A percentile compares a stretch with the other conserved stretches of the same genome.
Evolutionary conservation across 2,329 filamentous ascomycete genomes (phyloP).

Genomic region (Hirsutella rhossiliensis): DNA sequence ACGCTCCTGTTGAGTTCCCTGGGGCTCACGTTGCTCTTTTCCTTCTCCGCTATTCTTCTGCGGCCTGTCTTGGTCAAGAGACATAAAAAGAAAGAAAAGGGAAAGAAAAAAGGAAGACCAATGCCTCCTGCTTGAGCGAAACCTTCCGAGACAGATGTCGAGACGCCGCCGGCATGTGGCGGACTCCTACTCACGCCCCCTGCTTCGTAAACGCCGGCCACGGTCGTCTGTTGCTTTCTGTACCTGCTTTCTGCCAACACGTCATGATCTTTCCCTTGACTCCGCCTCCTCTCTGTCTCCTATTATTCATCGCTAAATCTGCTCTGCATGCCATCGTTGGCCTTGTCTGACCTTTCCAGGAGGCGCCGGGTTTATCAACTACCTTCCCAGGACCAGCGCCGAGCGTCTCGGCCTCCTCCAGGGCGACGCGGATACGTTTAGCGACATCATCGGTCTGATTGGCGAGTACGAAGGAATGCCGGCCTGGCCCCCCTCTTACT

Average conservation of each 20-base stretch:
- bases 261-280: no score
- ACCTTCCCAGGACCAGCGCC: conserved; percentile 32
- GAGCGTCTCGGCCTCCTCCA: conserved; percentile 38
- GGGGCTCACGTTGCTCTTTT: not conserved
- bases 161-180: no score
- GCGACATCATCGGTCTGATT: conserved; percentile 59
- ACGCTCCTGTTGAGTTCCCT: conserved; percentile 11
- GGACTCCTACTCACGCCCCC: no score
- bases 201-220: no score
- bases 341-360: conserved; percentile 1
- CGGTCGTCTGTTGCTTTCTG: no score
- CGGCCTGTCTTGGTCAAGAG: not conserved
- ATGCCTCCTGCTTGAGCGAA: no score
- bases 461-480: conserved; percentile 59
- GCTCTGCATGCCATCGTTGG: no score
- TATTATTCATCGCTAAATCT: not conserved
- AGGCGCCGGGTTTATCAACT: conserved; percentile 33
- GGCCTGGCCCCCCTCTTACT: not conserved
- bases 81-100: no score
- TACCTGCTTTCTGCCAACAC: no score
- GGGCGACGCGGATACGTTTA: conserved; percentile 53
- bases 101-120: no score
- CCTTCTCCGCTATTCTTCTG: not conserved
- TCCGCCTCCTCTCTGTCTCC: not conserved
- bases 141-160: no score